Percentiles rank a stretch among this genome's conserved stretches.
These are phyloP conservation scores for Saccharomyces hybrid DNA, from an alignment of 1,139 yeast species.

Conservation along the genomic window DNA sequence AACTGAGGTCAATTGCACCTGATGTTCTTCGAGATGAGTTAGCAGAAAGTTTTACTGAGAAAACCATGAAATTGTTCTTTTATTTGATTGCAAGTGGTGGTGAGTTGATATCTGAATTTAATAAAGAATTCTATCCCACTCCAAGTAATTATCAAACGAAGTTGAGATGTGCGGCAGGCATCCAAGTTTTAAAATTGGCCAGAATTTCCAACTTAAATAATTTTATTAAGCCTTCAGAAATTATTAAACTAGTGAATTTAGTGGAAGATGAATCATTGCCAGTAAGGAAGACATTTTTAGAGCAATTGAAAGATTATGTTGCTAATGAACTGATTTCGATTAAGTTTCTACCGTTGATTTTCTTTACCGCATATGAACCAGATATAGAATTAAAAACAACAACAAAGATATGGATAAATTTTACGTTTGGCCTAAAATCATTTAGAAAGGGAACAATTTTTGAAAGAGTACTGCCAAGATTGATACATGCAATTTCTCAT, in stretches of 20 bases:
- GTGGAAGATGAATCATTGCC: constrained; percentile 58
- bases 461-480: constrained; percentile 60
- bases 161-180: constrained; percentile 63
- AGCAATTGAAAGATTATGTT: constrained; percentile 46
- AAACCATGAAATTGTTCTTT: constrained; percentile 58
- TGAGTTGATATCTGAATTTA: constrained; percentile 52
- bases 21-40: constrained; percentile 25
- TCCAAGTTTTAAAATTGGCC: constrained; percentile 57
- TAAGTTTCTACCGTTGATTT: constrained; percentile 57
- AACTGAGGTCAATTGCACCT: constrained; percentile 44
- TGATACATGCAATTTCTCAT: constrained; percentile 66
- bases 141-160: constrained; percentile 55
- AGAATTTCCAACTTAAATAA: constrained; percentile 46
- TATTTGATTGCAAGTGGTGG: constrained; percentile 73
- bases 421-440: constrained; percentile 42
- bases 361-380: constrained; percentile 74
- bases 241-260: constrained; percentile 49
- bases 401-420: constrained; percentile 65
- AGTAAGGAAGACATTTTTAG: constrained; percentile 50
- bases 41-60: constrained; percentile 42
- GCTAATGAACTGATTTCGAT: constrained; percentile 51
- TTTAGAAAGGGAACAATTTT: constrained; percentile 41
- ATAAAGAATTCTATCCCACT: constrained; percentile 46
- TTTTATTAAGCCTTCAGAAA: constrained; percentile 44
- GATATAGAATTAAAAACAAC: constrained; percentile 41